Evolutionary conservation across 2,329 filamentous ascomycete genomes (phyloP).

Genomic region (Aspergillus sp.): DNA sequence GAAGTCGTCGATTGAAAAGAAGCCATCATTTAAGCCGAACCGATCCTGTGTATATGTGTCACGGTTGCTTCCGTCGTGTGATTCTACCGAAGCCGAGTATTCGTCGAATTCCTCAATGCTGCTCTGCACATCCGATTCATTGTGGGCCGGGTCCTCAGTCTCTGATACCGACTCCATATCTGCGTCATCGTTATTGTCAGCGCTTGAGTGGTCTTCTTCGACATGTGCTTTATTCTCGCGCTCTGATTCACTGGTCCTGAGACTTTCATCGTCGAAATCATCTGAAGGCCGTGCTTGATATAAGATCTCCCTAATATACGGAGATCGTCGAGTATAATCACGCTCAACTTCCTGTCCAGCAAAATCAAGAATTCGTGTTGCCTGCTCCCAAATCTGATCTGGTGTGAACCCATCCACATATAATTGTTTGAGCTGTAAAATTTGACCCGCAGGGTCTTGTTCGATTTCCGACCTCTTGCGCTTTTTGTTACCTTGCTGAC

Average conservation of each 20-base stretch:
- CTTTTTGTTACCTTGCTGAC: conserved; percentile 67
- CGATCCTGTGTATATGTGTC: conserved; percentile 66
- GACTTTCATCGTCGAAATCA: conserved; percentile 6
- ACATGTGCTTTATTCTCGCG: conserved; percentile 10
- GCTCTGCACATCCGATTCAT: conserved; percentile 7
- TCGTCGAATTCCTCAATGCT: conserved; percentile 8
- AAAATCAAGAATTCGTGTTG: conserved; percentile 72
- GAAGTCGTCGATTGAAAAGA: conserved; percentile 97
- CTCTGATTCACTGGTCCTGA: conserved; percentile 11
- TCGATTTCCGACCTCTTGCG: conserved; percentile 62
- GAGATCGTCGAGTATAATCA: conserved; percentile 35
- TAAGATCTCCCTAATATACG: conserved; percentile 13
- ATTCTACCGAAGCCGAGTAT: conserved; percentile 17
- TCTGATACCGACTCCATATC: conserved; percentile 7
- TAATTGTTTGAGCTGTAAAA: conserved; percentile 75
- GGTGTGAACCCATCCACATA: conserved; percentile 84
- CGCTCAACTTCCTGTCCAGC: conserved; percentile 51
- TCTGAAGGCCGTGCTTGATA: conserved; percentile 1
- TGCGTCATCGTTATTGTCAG: conserved; percentile 10
- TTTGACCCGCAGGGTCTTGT: conserved; percentile 40
- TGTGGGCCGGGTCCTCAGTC: conserved; percentile 4
- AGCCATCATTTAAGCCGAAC: conserved; percentile 89
- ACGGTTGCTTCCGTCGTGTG: conserved; percentile 26
- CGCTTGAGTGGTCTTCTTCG: conserved; percentile 8
- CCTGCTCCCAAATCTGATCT: conserved; percentile 91